Evolutionary conservation across 1,284 basidiomycete genomes (phyloP), one percentile per base, ranked within the genome.

Genomic region (Kwoniella shivajii): DNA sequence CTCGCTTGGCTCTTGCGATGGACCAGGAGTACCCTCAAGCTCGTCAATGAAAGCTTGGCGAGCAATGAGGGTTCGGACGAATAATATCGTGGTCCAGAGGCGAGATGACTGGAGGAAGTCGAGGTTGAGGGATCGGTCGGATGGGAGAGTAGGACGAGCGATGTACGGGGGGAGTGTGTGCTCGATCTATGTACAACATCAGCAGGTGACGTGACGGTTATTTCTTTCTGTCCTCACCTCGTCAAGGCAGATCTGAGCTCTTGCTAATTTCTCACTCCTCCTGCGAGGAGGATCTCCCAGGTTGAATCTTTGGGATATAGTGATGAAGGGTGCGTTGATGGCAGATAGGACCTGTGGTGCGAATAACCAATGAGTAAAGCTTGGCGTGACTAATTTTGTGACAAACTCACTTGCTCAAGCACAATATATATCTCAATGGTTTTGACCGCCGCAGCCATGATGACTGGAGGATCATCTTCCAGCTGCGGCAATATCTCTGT

Each of bases 1-100:
- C 6, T 58, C 50, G 39, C 41, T 53, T 4, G 56, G 56, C 7
- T 39, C n/a, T 6, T 20, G 22, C 14, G 45, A 24, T 10, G 45
- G 27, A 2, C 31, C 16, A 13, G 44, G 27, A 18, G 14, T 24
- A 9, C 39, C 22, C 38, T 58, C 56, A 26, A 58, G 50, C 20
- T 58, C 56, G 33, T 58, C 56, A 20, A 58, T 53, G 22, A 58
- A 36, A 31, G 33, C 16, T 44, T 58, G 56, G n/a, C 56, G 56
- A 18, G 56, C 50, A 6, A 58, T 53, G 7, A 58, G 39, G 1
- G 49, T 58, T 5, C 56, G 56, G 3, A 50, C 39, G 46, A 58
- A 58, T 30, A 53, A 41, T 13, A 58, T n/a, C 11, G 50, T 58
- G 7, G 45, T 48, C 4, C 51, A 29, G 26, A 58, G 18, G 5